Evolutionary conservation across 192 early-diverging fungal genomes (phyloP).

Genomic region (Piromyces finnis): DNA sequence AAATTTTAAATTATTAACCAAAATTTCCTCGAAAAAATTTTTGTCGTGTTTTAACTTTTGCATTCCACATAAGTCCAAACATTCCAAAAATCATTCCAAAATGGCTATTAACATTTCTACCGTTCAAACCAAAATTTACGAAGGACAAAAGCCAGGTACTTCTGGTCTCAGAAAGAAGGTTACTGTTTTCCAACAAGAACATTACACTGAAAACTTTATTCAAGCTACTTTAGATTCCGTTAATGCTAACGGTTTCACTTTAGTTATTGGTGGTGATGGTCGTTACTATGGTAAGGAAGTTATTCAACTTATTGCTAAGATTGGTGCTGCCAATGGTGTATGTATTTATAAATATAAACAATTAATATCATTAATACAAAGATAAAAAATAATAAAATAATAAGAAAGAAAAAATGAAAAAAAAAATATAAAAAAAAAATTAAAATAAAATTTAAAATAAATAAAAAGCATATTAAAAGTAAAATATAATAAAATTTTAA

Average conservation of each 20-base stretch:
- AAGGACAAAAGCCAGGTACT: constrained; percentile 96
- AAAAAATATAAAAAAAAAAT: no score
- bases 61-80: not conserved
- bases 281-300: constrained; percentile 74
- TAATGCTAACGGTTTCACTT: constrained; percentile 47
- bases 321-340: constrained; percentile 69
- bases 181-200: constrained; percentile 79
- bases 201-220: constrained; percentile 96
- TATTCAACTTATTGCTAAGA: constrained; percentile 68
- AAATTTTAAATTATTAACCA: not conserved
- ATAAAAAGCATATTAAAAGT: no score
- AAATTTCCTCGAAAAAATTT: not conserved
- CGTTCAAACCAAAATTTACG: constrained; percentile 53
- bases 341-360: no score
- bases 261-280: constrained; percentile 94
- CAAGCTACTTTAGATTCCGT: constrained; percentile 76
- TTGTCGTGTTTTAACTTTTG: not conserved
- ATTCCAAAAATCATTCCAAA: not conserved
- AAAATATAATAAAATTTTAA: no score
- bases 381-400: no score
- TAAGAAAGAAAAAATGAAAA: no score
- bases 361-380: no score
- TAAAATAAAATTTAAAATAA: no score
- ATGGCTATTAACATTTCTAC: constrained; percentile 10
- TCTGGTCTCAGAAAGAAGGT: constrained; percentile 88